Base-by-base conservation (phyloP, 2,329 filamentous ascomycete genomes). In the Nemania sp. region DNA sequence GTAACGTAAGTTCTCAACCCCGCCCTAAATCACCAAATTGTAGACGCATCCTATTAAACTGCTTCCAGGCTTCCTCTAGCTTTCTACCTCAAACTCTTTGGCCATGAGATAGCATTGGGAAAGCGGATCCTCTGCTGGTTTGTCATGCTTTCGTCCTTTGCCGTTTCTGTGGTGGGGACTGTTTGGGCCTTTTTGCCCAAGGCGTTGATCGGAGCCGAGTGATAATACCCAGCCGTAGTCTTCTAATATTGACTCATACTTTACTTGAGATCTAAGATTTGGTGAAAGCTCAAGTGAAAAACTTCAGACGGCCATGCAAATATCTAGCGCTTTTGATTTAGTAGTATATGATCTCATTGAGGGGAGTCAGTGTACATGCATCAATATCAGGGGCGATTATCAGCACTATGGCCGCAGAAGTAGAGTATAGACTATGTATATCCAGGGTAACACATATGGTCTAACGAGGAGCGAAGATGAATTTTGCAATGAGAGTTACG, bases 21-120 rank as follows among this genome's bases (percentile, higher is more conserved):
- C 20, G 40, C 24, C 49, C 12, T 33, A 26, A 28, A 45, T n/a
- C 37, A 37, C 14, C 5, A n/a, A 15, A 17, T 12, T 20, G 6
- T 20, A 15, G 34, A 23, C 19, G 39, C 11, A 5, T 31, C 23
- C 39, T 55, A 20, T 23, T 23, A 22, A n/a, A 15, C 12, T 2
- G n/a, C 42, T 39, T n/a, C 2, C 31, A 79, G 77, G 15, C 71
- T 99, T 45, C 94, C 93, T 0, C 76, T 96, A 26, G 81, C 86
- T 4, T 97, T 99, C 68, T 91, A 97, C 67, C 75, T 97, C 52
- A 96, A 92, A 73, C 83, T 97, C 1, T 97, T 96, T 69, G 84
- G 86, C 41, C 80, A 84, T 44, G 86, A 93, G 56, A 83, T 97
- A 40, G 74, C 78, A 1, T 61, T 70, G 1, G 68, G 69, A 19